Conservation (phyloP, 805 yeast genomes). For the Nakazawaea ishiwadae region DNA sequence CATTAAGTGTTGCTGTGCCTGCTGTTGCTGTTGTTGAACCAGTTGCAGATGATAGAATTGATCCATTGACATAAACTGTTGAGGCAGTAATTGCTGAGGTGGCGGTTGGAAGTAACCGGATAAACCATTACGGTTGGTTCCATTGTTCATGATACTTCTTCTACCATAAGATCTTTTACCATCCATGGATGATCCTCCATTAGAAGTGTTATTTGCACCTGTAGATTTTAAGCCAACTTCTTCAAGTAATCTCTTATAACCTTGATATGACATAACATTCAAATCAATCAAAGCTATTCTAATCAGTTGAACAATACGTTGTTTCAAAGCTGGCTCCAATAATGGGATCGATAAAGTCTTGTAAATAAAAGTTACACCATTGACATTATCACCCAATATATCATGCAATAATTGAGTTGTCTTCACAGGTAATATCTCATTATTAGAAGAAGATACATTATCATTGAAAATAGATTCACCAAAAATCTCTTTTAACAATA, state of each 20-base stretch:
- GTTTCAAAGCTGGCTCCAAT: slow-evolving; percentile 51
- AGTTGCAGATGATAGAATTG: slow-evolving; percentile 9
- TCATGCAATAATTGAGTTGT: slow-evolving; percentile 47
- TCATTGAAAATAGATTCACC: slow-evolving; percentile 27
- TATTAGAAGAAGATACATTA: background rate
- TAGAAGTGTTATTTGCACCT: background rate
- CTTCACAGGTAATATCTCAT: slow-evolving; percentile 14
- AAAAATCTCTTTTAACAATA: slow-evolving; percentile 62
- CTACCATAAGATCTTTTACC: background rate
- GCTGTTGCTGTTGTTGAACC: slow-evolving; percentile 8
- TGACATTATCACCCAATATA: slow-evolving; percentile 60
- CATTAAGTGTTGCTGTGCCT: slow-evolving; percentile 5
- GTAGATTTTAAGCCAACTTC: slow-evolving; percentile 68
- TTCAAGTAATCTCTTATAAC: slow-evolving; percentile 82
- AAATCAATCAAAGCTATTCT: slow-evolving; percentile 57
- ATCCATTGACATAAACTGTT: slow-evolving; percentile 8
- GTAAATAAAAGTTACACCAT: slow-evolving; percentile 75
- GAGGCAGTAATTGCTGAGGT: slow-evolving; percentile 2
- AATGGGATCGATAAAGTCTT: slow-evolving; percentile 74
- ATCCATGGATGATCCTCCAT: no score
- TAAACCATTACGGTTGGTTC: background rate
- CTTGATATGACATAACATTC: slow-evolving; percentile 54
- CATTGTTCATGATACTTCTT: background rate
- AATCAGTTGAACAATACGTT: slow-evolving; percentile 55
- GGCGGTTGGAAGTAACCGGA: background rate